Conservation (phyloP, 1,284 basidiomycete genomes). For the Tylopilus orsonianus region DNA sequence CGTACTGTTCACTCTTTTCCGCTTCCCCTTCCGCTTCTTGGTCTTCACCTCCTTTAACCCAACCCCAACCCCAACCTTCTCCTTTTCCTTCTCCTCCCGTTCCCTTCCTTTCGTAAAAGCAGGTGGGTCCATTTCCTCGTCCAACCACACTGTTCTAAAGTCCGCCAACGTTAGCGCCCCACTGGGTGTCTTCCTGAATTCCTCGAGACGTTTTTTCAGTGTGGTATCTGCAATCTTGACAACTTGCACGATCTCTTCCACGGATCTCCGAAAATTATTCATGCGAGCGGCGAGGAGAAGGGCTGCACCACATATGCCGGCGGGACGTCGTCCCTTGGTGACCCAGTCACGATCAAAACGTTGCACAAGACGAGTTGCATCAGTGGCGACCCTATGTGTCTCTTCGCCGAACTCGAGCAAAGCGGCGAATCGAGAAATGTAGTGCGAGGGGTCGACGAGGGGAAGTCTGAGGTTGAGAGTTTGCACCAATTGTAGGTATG, state of each 20-base stretch:
- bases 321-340: conserved; percentile 90
- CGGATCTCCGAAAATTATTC: conserved; percentile 93
- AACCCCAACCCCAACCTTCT: conserved; percentile 38
- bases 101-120: conserved; percentile 79
- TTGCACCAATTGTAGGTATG: conserved; percentile 92
- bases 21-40: conserved; percentile 39
- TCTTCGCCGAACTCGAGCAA: conserved; percentile 96
- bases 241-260: conserved; percentile 96
- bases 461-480: conserved; percentile 87
- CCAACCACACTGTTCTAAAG: conserved; percentile 90
- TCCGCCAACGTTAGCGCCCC: conserved; percentile 87
- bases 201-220: conserved; percentile 90
- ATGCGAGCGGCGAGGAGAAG: conserved; percentile 95
- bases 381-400: conserved; percentile 88
- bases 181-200: conserved; percentile 90
- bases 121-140: conserved; percentile 90
- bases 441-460: conserved; percentile 94
- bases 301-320: conserved; percentile 96
- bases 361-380: conserved; percentile 91
- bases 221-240: conserved; percentile 98
- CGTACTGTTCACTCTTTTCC: conserved; percentile 41
- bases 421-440: conserved; percentile 96
- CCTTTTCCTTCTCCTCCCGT: conserved; percentile 61
- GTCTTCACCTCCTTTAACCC: conserved; percentile 32
- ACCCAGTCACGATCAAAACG: conserved; percentile 99